These are phyloP conservation scores for Basipetospora sp. DNA, from an alignment of 2,329 filamentous ascomycete species.

Conservation along the genomic window DNA sequence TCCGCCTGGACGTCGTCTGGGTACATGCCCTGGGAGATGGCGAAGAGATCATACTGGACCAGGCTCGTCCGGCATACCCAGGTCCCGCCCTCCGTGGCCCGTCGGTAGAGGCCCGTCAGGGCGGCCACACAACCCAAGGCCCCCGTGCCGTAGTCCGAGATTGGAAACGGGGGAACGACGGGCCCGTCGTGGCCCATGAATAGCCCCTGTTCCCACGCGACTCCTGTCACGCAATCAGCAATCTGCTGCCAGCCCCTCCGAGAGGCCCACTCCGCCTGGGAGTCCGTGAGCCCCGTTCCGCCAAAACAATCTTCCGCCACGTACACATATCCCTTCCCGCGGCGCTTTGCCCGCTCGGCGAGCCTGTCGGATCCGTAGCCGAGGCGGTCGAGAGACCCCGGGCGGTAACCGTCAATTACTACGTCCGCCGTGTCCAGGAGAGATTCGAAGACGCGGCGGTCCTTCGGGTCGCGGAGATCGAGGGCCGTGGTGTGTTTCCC, in stretches of 20 bases:
- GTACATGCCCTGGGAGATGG: constrained; percentile 46
- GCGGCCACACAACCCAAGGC: constrained; percentile 57
- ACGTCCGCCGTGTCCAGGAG: constrained; percentile 50
- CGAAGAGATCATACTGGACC: constrained; percentile 52
- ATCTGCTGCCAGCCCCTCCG: constrained; percentile 60
- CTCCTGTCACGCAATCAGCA: constrained; percentile 43
- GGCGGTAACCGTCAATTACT: constrained; percentile 53
- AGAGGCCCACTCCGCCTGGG: constrained; percentile 41
- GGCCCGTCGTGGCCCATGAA: constrained; percentile 49
- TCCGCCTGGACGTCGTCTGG: constrained; percentile 34
- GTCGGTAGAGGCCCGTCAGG: constrained; percentile 45
- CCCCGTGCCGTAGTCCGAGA: constrained; percentile 52
- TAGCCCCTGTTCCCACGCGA: constrained; percentile 47
- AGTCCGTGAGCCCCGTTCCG: neutral
- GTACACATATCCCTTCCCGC: constrained; percentile 50
- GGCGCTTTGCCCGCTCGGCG: constrained; percentile 33
- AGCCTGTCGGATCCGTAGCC: constrained; percentile 5
- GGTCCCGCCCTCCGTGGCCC: constrained; percentile 48
- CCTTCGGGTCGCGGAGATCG: constrained; percentile 41
- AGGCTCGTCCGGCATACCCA: constrained; percentile 51
- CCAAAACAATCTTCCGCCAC: constrained; percentile 62
- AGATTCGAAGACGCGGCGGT: constrained; percentile 39
- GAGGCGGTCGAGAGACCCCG: constrained; percentile 37
- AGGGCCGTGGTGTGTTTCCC: constrained; percentile 54
- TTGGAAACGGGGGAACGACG: constrained; percentile 50